Base-by-base conservation (phyloP, 2,329 filamentous ascomycete genomes). In the Cordyceps cateniannulata region DNA sequence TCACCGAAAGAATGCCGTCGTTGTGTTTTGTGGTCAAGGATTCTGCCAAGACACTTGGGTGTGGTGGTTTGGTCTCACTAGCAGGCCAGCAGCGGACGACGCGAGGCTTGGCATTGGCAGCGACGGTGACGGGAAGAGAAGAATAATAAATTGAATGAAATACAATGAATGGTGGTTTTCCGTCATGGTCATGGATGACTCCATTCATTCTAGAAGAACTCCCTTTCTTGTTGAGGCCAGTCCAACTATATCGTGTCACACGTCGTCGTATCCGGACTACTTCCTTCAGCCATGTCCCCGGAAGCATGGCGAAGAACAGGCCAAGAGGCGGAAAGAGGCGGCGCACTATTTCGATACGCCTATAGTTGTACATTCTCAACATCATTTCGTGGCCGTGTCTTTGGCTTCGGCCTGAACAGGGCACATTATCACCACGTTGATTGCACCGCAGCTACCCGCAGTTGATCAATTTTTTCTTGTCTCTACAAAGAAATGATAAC, bases 121-220 rank as follows among this genome's bases (percentile, higher is more conserved):
- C 38, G 38, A 42, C 38, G 38, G 38, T 16, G 38, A 42, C 38
- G n/a, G 38, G 14, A 35, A 47, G 18, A 32, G 9, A 40, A 16
- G n/a, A 42, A 42, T 2, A 42, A n/a, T 12, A 42, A 42, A 5
- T 2, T 2, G 16, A n/a, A 4, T 5, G 7, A n/a, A 18, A 42
- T 18, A 6, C 18, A n/a, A 42, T 2, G 38, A 16, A 38, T 38
- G 38, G 38, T 42, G 5, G 38, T 42, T 42, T 18, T 16, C 38
- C n/a, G n/a, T n/a, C n/a, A n/a, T n/a, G n/a, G 38, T 42, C 38
- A 42, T 42, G 16, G 38, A 14, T 12, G 32, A 16, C 52, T 57
- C 44, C 16, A 58, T 58, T 58, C 22, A 49, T 49, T 50, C 45
- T 40, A 58, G 55, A 58, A 58, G 55, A 22, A 5, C 22, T 12